Evolutionary conservation across 495 filamentous ascomycete species (phyloP).

Genomic region (Lasiosphaeris hirsuta): DNA sequence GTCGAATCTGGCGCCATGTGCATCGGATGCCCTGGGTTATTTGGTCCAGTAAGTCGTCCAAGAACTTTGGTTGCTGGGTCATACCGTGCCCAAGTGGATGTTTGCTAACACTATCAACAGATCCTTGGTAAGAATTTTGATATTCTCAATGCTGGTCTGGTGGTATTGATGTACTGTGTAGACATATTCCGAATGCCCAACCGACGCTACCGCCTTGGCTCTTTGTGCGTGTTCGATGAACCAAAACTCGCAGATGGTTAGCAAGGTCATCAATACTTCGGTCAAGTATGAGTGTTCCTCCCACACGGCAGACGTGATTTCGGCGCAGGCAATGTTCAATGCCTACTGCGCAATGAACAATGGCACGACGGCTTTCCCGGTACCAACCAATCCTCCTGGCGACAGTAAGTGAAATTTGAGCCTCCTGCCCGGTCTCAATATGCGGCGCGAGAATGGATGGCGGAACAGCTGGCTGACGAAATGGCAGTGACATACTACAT

Average conservation of each 20-base stretch:
- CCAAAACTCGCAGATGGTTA: constrained; percentile 39
- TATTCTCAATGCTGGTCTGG: not conserved
- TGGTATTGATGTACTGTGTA: not conserved
- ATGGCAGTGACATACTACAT: constrained; percentile 48
- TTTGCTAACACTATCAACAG: constrained; percentile 24
- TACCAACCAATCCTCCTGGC: constrained; percentile 42
- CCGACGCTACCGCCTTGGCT: constrained; percentile 39
- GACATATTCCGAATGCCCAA: constrained; percentile 34
- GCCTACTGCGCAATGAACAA: constrained; percentile 46
- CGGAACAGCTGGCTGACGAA: constrained; percentile 7
- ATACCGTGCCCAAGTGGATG: no score
- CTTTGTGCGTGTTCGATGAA: constrained; percentile 49
- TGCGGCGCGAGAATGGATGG: not conserved
- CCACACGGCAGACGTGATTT: constrained; percentile 40
- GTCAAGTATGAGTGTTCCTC: constrained; percentile 40
- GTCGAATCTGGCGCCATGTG: constrained; percentile 43
- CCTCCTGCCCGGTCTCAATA: no score
- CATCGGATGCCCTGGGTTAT: constrained; percentile 35
- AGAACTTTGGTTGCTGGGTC: not conserved
- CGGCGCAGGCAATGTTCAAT: constrained; percentile 45
- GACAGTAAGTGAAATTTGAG: constrained; percentile 32
- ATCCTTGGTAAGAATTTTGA: constrained; percentile 28
- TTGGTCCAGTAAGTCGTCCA: constrained; percentile 33
- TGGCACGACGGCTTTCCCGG: constrained; percentile 46
- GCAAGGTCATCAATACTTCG: constrained; percentile 36